phyloP scores from a whole-genome alignment of 768 basidiomycete genomes.

The Pulveroboletus sp. region DNA sequence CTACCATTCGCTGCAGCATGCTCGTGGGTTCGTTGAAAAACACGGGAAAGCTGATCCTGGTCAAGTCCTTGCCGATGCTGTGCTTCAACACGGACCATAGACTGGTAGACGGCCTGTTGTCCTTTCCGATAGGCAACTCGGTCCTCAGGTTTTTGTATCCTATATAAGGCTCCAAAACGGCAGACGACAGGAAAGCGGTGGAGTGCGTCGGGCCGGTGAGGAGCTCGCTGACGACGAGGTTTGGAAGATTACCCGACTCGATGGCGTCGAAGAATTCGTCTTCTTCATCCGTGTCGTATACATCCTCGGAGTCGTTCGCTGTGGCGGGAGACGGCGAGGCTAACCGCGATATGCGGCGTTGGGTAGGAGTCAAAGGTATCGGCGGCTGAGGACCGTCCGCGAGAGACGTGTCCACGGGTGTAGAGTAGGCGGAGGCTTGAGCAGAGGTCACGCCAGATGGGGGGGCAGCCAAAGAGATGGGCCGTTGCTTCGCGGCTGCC shows the following conservation, averaged over 20 bases:
- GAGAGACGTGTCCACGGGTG: constrained; percentile 20
- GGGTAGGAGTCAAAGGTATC: constrained; percentile 21
- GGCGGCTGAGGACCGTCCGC: constrained; percentile 8
- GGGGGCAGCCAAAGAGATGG: constrained; percentile 12
- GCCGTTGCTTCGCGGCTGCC: constrained; percentile 19
- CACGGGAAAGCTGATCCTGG: constrained; percentile 92
- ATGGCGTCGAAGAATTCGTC: constrained; percentile 99
- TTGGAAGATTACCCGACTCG: constrained; percentile 74
- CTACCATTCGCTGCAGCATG: constrained; percentile 92
- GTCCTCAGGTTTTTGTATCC: constrained; percentile 66
- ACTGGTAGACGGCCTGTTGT: constrained; percentile 84
- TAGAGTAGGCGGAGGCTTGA: constrained; percentile 18
- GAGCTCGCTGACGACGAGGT: constrained; percentile 63
- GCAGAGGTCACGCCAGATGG: constrained; percentile 17
- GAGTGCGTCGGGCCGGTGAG: constrained; percentile 47
- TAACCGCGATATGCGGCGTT: constrained; percentile 17
- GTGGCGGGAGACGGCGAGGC: constrained; percentile 9
- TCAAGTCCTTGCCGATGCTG: constrained; percentile 94
- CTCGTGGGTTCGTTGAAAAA: constrained; percentile 93
- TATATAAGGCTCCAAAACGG: constrained; percentile 46
- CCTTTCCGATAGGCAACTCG: constrained; percentile 57
- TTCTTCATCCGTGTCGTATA: constrained; percentile 66
- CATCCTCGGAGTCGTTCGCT: constrained; percentile 33
- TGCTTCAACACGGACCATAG: constrained; percentile 94
- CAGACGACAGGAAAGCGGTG: constrained; percentile 32